phyloP scores from a whole-genome alignment of 371 early-diverging fungal species.

The Blakeslea trispora region DNA sequence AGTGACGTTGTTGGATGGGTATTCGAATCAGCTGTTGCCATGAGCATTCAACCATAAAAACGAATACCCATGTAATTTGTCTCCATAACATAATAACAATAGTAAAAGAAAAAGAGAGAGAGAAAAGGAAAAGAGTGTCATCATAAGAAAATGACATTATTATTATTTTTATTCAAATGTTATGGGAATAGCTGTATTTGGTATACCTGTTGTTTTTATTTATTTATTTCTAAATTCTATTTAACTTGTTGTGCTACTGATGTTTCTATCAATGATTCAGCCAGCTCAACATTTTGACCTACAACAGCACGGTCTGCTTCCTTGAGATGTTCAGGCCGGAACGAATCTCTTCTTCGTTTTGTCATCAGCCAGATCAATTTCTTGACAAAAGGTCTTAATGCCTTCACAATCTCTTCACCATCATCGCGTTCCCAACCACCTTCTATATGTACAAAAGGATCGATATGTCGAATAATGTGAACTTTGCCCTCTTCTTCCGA shows the following conservation, averaged over 20 bases:
- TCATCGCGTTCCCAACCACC: slow-evolving; percentile 58
- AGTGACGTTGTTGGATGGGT: slow-evolving; percentile 8
- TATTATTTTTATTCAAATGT: neutral
- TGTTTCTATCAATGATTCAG: slow-evolving; percentile 42
- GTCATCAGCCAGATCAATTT: slow-evolving; percentile 49
- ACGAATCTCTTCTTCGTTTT: slow-evolving; percentile 37
- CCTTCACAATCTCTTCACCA: slow-evolving; percentile 49
- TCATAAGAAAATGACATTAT: too few relatives aligned
- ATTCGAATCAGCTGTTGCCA: neutral
- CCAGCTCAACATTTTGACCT: slow-evolving; percentile 42
- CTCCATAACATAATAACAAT: neutral
- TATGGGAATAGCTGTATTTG: neutral
- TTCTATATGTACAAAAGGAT: slow-evolving; percentile 50
- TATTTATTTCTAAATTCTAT: too few relatives aligned
- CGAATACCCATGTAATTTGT: neutral
- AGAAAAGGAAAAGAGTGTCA: too few relatives aligned
- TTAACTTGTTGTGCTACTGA: slow-evolving; percentile 40
- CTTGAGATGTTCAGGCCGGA: slow-evolving; percentile 29
- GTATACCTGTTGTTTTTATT: neutral
- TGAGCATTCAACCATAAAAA: neutral
- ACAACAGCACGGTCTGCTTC: slow-evolving; percentile 34
- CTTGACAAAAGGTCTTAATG: slow-evolving; percentile 38
- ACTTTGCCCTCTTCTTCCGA: slow-evolving; percentile 52
- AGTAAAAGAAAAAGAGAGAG: neutral
- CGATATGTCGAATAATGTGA: slow-evolving; percentile 53